These are phyloP conservation scores for Cordyceps pruinosa DNA, from an alignment of 2,329 filamentous ascomycete genomes.

Conservation along the genomic window DNA sequence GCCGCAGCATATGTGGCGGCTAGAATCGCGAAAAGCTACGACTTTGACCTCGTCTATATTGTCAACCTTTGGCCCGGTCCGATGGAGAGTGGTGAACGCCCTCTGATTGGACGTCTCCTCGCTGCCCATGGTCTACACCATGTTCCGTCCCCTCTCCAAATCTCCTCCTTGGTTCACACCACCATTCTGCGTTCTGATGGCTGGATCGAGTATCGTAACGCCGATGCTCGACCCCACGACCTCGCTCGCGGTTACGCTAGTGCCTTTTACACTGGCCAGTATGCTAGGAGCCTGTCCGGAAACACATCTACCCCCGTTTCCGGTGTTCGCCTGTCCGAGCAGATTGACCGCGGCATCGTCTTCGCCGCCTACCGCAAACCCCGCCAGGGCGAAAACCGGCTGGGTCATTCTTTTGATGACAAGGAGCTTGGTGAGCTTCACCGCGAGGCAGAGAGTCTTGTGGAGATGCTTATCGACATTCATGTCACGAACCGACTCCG, in stretches of 20 bases:
- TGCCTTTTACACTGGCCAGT: constrained; percentile 43
- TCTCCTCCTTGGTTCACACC: constrained; percentile 42
- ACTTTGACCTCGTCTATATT: constrained; percentile 53
- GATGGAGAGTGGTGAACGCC: constrained; percentile 12
- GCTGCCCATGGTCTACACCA: constrained; percentile 48
- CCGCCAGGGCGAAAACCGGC: constrained; percentile 29
- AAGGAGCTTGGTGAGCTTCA: constrained; percentile 40
- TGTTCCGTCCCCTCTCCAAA: constrained; percentile 44
- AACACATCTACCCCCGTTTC: constrained; percentile 21
- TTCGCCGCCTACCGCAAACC: constrained; percentile 50
- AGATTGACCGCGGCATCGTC: constrained; percentile 45
- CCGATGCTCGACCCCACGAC: constrained; percentile 34
- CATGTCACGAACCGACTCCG: constrained; percentile 34
- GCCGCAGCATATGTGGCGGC: constrained; percentile 48
- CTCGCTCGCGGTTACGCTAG: constrained; percentile 47
- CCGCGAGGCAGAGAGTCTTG: constrained; percentile 44
- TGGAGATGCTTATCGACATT: constrained; percentile 46
- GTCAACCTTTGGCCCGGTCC: constrained; percentile 49
- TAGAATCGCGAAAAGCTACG: constrained; percentile 47
- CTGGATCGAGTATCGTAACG: constrained; percentile 47
- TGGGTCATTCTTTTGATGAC: constrained; percentile 27
- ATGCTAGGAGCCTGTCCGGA: constrained; percentile 22
- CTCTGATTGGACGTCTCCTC: constrained; percentile 43
- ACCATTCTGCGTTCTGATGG: constrained; percentile 42
- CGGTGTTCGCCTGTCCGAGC: constrained; percentile 18